Base-by-base conservation (phyloP, 805 yeast genomes). In the Wickerhamomyces tratensis region DNA sequence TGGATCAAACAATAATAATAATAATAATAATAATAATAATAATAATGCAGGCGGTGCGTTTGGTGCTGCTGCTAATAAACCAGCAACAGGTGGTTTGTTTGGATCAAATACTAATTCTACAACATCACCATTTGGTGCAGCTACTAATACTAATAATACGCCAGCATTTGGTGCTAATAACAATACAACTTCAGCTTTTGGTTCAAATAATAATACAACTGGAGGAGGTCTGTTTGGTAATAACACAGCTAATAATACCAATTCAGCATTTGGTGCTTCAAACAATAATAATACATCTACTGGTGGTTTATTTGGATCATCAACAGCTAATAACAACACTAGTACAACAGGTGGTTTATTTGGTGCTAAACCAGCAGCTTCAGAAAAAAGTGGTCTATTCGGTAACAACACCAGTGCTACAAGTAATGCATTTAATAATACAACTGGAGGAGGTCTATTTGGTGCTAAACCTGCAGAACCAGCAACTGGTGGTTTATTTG, bases 151-250 rank as follows among this genome's bases (percentile, higher is more conserved):
- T 36, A 44, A 37, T 39, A 43, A 43, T 31, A 20, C 42, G 30
- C 36, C 59, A 15, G 50, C 57, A 35, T 63, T 64, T 49, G 67
- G 67, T 20, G 47, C 37, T 25, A 42, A 35, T 29, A 43, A 39
- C 30, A 42, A 45, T 34, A 29, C 54, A 31, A 41, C 52, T 10
- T 64, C 65, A 15, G 65, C 64, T 11, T 65, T 65, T 53, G 68
- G 67, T 4, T 41, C 43, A 36, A 43, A 43, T 29, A 39, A 45
- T 15, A 43, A 26, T 10, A 35, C 26, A 9, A 31, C 34, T 8
- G 6, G 58, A 11, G 65, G 67, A 2, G 68, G 67, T 1, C 45
- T 63, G 31, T 65, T 67, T 52, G 72, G 73, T 8, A 46, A 50
- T 39, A 53, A 46, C 34, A 31, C 10, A 8, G 20, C 20, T 20